Evolutionary conservation across 2,329 filamentous ascomycete species (phyloP).

Genomic region (Thelonectria rubi): DNA sequence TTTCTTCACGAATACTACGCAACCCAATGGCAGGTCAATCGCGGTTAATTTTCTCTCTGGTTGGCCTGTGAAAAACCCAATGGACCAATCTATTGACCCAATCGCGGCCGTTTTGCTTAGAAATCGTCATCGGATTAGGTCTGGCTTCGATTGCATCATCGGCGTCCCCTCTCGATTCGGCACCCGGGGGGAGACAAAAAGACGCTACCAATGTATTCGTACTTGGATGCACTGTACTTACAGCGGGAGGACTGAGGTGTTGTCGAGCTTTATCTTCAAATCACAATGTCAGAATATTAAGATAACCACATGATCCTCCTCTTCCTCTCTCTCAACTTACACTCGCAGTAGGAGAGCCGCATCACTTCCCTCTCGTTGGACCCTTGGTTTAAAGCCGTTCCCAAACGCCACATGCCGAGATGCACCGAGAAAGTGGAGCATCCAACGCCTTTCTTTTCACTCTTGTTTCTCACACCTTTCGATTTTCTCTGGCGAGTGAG

Average conservation of each 20-base stretch:
- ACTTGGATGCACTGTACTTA: too few relatives aligned
- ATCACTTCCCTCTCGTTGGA: neutral
- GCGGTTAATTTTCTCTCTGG: neutral
- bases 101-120: constrained; percentile 33
- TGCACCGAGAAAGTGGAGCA: constrained; percentile 1
- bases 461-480: too few relatives aligned
- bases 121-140: constrained; percentile 41
- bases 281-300: too few relatives aligned
- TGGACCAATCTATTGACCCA: neutral
- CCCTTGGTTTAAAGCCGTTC: neutral
- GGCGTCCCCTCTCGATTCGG: constrained; percentile 33
- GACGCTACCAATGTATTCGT: too few relatives aligned
- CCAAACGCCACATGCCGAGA: neutral
- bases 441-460: neutral
- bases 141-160: constrained; percentile 39
- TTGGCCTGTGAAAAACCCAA: neutral
- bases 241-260: neutral
- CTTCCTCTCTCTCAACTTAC: too few relatives aligned
- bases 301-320: too few relatives aligned
- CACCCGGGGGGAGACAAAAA: constrained; percentile 10
- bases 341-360: neutral
- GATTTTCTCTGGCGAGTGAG: neutral
- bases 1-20: neutral
- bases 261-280: neutral
- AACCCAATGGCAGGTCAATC: neutral